A percentile compares a stretch with the other conserved stretches of the same genome.
These are phyloP conservation scores for Hanseniaspora mollemarum DNA, from an alignment of 805 yeast species.

Conservation along the genomic window DNA sequence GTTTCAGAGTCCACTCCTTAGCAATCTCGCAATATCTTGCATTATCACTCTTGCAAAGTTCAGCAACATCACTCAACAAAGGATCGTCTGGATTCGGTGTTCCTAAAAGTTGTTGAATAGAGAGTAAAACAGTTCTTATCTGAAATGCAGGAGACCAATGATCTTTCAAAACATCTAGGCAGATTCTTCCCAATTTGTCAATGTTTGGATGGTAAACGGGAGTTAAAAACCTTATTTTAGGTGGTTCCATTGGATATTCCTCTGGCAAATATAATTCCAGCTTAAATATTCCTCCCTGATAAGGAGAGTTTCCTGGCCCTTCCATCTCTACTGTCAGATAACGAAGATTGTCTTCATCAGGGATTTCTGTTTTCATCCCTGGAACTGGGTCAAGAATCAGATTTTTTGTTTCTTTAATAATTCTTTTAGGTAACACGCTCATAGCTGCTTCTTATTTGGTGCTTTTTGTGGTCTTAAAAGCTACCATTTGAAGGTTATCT, in stretches of 20 bases:
- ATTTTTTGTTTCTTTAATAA: constrained; percentile 89
- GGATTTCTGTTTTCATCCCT: constrained; percentile 73
- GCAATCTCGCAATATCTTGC: constrained; percentile 71
- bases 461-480: neutral
- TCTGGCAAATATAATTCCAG: constrained; percentile 86
- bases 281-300: constrained; percentile 71
- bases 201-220: constrained; percentile 94
- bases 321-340: constrained; percentile 85
- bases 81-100: constrained; percentile 99
- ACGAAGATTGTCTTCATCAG: constrained; percentile 87
- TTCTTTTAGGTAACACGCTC: constrained; percentile 66
- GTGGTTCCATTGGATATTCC: constrained; percentile 97
- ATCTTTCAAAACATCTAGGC: constrained; percentile 84
- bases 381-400: constrained; percentile 90
- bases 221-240: constrained; percentile 86
- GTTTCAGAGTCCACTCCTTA: constrained; percentile 34
- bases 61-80: constrained; percentile 93
- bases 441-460: constrained; percentile 16
- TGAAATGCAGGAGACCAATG: constrained; percentile 98
- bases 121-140: constrained; percentile 78
- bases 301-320: constrained; percentile 87
- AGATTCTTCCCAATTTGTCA: constrained; percentile 87
- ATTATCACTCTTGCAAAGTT: constrained; percentile 86
- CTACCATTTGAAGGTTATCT: no score
- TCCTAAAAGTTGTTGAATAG: constrained; percentile 85